Percentiles rank a stretch among this genome's conserved stretches.
These are phyloP conservation scores for Nidularia pulvinata DNA, from an alignment of 768 basidiomycete genomes.

Conservation along the genomic window DNA sequence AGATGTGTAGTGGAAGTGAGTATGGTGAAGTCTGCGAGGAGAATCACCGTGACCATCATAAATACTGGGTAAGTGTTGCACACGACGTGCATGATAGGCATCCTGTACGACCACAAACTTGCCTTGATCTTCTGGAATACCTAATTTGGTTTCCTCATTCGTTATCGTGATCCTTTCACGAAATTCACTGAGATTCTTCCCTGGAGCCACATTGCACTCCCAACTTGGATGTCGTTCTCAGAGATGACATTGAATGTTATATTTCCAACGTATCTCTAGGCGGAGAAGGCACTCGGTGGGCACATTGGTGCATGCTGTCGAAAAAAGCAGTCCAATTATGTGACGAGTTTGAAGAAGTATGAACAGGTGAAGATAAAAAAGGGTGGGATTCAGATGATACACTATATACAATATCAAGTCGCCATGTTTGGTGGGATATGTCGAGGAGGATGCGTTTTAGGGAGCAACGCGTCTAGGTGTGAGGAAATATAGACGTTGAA, in stretches of 20 bases:
- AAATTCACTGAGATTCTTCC: not conserved
- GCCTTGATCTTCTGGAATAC: not conserved
- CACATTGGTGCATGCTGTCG: conserved; percentile 21
- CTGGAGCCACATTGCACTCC: conserved; percentile 3
- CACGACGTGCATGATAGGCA: not conserved
- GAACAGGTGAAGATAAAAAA: not conserved
- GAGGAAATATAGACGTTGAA: not conserved
- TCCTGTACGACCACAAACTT: not conserved
- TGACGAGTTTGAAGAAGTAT: conserved; percentile 7
- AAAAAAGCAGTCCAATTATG: conserved; percentile 8
- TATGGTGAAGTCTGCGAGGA: not conserved
- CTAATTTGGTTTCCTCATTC: not conserved
- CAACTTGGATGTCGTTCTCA: conserved; percentile 14
- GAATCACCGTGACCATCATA: not conserved
- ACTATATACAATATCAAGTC: not conserved
- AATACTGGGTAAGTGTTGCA: not conserved
- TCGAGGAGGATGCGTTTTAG: not conserved
- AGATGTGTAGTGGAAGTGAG: not conserved
- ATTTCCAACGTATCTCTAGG: conserved; percentile 21
- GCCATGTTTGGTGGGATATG: not conserved
- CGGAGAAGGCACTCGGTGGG: conserved; percentile 18
- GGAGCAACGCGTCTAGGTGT: not conserved
- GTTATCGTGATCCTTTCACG: not conserved
- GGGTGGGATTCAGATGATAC: not conserved
- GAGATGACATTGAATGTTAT: conserved; percentile 22